Evolutionary conservation across 305 asterid species (phyloP).

Genomic region (Nicotiana rustica): DNA sequence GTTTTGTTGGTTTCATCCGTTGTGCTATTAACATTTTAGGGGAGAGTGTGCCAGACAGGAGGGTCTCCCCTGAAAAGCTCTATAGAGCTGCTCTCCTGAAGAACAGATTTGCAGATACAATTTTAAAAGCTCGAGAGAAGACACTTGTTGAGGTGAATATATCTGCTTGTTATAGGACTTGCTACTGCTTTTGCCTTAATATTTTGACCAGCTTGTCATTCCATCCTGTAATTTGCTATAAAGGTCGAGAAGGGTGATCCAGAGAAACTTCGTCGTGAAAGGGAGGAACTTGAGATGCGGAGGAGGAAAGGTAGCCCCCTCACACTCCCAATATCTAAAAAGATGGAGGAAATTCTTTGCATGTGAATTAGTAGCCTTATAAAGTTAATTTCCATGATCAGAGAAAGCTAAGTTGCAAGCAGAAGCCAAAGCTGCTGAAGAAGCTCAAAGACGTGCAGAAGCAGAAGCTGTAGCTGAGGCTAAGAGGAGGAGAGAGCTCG

Average conservation of each 20-base stretch:
- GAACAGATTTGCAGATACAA: constrained; percentile 76
- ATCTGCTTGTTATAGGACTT: constrained; percentile 13
- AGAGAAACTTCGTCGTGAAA: constrained; percentile 80
- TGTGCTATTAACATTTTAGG: constrained; percentile 49
- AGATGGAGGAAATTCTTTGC: constrained; percentile 12
- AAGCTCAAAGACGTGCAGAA: constrained; percentile 82
- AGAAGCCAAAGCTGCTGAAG: constrained; percentile 98
- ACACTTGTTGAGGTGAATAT: constrained; percentile 72
- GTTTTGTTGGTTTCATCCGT: constrained; percentile 39
- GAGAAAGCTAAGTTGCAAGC: constrained; percentile 94
- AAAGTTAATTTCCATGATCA: constrained; percentile 43
- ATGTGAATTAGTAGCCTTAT: background rate
- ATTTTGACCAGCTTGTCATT: constrained; percentile 23
- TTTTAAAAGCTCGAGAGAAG: constrained; percentile 88
- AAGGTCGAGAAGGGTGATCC: constrained; percentile 84
- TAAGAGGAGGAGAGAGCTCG: constrained; percentile 76
- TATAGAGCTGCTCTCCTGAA: constrained; percentile 84
- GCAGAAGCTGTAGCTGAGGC: constrained; percentile 86
- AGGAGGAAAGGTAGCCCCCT: constrained; percentile 66
- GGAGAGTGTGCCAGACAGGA: constrained; percentile 64
- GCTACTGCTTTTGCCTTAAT: background rate
- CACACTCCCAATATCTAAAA: background rate
- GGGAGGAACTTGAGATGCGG: constrained; percentile 87
- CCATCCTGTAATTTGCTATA: constrained; percentile 28
- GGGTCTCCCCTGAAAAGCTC: constrained; percentile 78